Evolutionary conservation across 805 yeast genomes (phyloP), one percentile per base, ranked within the genome.

Genomic region (Starmerella lactis-condensi): DNA sequence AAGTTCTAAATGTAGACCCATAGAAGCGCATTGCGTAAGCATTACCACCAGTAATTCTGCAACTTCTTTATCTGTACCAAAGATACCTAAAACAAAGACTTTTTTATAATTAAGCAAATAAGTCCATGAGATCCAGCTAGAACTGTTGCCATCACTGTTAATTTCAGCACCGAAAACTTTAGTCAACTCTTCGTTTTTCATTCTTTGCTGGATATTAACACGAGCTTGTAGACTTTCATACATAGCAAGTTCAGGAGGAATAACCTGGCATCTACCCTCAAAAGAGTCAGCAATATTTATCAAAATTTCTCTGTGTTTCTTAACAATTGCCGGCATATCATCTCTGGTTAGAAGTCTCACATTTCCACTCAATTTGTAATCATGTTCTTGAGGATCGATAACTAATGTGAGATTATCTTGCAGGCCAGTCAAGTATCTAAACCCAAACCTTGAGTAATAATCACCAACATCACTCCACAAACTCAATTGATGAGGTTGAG

Each of bases 401-500:
- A n/a, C n/a, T n/a, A 22, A 8, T 11, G 6, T 27, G 15, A 24
- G 29, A 22, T 28, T 35, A 3, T 20, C 29, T n/a, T n/a, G n/a
- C n/a, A n/a, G n/a, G 4, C n/a, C 7, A 8, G 28, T 31, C 9
- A 37, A 37, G 24, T 33, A 33, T 12, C 4, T 5, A 24, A 33
- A 38, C 11, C 40, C 40, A 15, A 28, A 14, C 3, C 35, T 30
- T 18, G 29, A 24, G 17, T 36, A 38, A 24, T 38, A 38, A 21
- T 34, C 34, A 10, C 42, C 40, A 11, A 38, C 34, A 14, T 36
- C 37, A 19, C 42, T 38, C 42, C 42, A 38, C 29, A 38, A 22
- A 20, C 40, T 33, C 21, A 36, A 10, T 18, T 33, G 35, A 26
- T 36, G 29, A 12, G 14, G 8, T 9, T 12, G 6, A 18, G 23